Evolutionary conservation across 345 rosid genomes (phyloP).

Genomic region (Euphorbia pulcherrima): DNA sequence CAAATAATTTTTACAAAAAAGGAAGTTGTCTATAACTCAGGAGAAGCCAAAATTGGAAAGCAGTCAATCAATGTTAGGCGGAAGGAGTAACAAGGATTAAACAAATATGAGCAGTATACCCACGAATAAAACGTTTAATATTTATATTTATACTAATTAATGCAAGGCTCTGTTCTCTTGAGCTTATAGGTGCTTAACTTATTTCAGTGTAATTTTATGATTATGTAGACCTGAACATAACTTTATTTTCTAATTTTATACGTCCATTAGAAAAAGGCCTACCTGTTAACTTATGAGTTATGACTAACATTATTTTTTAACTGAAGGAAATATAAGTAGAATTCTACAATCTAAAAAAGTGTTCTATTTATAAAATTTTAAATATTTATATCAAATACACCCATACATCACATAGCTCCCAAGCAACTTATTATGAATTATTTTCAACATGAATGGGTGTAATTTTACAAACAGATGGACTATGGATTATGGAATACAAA

Average conservation of each 20-base stretch:
- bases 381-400: neutral
- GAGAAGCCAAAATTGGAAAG: neutral
- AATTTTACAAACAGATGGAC: neutral
- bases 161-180: too few relatives aligned
- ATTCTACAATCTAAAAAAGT: too few relatives aligned
- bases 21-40: neutral
- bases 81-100: neutral
- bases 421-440: neutral
- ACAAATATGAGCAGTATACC: neutral
- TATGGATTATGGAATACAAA: constrained; percentile 23
- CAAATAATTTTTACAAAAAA: too few relatives aligned
- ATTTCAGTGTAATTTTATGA: too few relatives aligned
- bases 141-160: too few relatives aligned
- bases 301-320: neutral
- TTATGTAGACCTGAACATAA: too few relatives aligned
- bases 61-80: neutral
- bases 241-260: too few relatives aligned
- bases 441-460: constrained; percentile 2
- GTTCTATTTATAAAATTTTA: neutral
- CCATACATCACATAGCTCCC: neutral
- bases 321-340: neutral
- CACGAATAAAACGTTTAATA: too few relatives aligned
- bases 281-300: too few relatives aligned
- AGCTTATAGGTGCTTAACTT: too few relatives aligned
- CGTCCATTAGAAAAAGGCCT: too few relatives aligned